phyloP scores from a whole-genome alignment of 2,329 filamentous ascomycete genomes.

The Zasmidium cellare region DNA sequence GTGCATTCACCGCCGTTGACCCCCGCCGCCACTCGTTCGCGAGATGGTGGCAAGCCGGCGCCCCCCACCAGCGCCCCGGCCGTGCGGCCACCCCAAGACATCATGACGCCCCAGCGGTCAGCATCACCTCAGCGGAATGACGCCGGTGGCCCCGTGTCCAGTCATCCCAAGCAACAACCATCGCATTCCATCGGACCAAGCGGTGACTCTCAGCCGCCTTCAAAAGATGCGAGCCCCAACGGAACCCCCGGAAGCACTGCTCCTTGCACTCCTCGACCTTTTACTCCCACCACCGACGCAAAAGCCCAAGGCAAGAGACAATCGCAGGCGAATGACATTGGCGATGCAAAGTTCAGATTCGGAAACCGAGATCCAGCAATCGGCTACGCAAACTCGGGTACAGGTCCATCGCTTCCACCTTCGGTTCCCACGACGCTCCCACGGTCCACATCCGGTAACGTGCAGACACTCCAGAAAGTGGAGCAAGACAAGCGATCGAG shows the following conservation, averaged over 20 bases:
- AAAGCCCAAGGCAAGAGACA: slow-evolving; percentile 81
- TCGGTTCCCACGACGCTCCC: slow-evolving; percentile 36
- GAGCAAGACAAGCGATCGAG: slow-evolving; percentile 52
- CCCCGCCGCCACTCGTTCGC: slow-evolving; percentile 71
- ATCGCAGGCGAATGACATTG: slow-evolving; percentile 50
- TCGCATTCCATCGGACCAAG: slow-evolving; percentile 58
- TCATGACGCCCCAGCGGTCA: slow-evolving; percentile 64
- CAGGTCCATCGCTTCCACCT: slow-evolving; percentile 32
- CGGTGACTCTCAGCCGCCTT: slow-evolving; percentile 55
- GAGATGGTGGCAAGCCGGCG: slow-evolving; percentile 46
- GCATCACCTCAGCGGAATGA: slow-evolving; percentile 35
- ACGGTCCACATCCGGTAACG: slow-evolving; percentile 39
- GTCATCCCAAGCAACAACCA: slow-evolving; percentile 51
- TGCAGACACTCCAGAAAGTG: slow-evolving; percentile 10
- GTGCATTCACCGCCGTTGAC: slow-evolving; percentile 89
- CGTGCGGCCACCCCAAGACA: slow-evolving; percentile 45
- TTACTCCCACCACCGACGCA: slow-evolving; percentile 65
- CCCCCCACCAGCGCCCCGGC: slow-evolving; percentile 25
- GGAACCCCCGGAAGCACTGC: slow-evolving; percentile 53
- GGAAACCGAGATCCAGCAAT: slow-evolving; percentile 69
- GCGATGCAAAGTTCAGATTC: slow-evolving; percentile 77
- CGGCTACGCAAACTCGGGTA: slow-evolving; percentile 46
- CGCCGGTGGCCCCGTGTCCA: slow-evolving; percentile 37
- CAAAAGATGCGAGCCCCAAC: slow-evolving; percentile 63
- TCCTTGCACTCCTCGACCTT: slow-evolving; percentile 58